These are phyloP conservation scores for Amanita subjunquillea DNA, from an alignment of 768 basidiomycete genomes.

Conservation along the genomic window DNA sequence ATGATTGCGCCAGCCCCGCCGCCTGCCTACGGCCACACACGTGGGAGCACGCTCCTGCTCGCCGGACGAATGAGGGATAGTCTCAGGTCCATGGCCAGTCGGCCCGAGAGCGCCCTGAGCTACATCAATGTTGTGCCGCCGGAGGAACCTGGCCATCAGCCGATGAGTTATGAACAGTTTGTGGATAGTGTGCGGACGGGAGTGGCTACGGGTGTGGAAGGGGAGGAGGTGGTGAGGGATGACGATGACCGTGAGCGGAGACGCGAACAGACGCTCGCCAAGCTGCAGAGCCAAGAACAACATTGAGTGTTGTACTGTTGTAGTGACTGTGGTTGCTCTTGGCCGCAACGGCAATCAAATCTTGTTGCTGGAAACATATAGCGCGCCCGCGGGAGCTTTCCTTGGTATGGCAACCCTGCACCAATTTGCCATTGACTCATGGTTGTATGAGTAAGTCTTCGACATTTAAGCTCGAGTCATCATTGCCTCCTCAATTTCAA, in stretches of 20 bases:
- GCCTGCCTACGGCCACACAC: constrained; percentile 68
- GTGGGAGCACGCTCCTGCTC: constrained; percentile 56
- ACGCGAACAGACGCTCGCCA: constrained; percentile 47
- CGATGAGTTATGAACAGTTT: constrained; percentile 38
- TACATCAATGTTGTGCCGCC: constrained; percentile 17
- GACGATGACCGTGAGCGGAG: constrained; percentile 41
- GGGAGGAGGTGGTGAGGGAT: background rate
- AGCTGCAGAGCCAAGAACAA: constrained; percentile 21
- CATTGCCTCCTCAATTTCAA: background rate
- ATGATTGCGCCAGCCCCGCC: constrained; percentile 60
- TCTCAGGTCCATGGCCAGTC: constrained; percentile 29
- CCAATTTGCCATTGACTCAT: too few species aligned
- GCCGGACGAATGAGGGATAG: constrained; percentile 39
- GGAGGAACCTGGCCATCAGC: constrained; percentile 35
- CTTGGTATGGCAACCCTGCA: too few species aligned
- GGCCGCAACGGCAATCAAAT: too few species aligned
- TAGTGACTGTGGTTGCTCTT: too few species aligned
- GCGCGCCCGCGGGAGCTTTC: too few species aligned
- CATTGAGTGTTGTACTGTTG: too few species aligned
- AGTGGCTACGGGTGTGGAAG: too few species aligned
- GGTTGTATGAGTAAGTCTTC: too few species aligned
- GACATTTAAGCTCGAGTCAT: too few species aligned
- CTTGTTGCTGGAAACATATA: too few species aligned
- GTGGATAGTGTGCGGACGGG: constrained; percentile 37
- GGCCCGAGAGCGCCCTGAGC: constrained; percentile 29